A percentile compares a stretch with the other conserved stretches of the same genome.
These are phyloP conservation scores for Arabis alpina DNA, from an alignment of 345 rosid species.

Conservation along the genomic window DNA sequence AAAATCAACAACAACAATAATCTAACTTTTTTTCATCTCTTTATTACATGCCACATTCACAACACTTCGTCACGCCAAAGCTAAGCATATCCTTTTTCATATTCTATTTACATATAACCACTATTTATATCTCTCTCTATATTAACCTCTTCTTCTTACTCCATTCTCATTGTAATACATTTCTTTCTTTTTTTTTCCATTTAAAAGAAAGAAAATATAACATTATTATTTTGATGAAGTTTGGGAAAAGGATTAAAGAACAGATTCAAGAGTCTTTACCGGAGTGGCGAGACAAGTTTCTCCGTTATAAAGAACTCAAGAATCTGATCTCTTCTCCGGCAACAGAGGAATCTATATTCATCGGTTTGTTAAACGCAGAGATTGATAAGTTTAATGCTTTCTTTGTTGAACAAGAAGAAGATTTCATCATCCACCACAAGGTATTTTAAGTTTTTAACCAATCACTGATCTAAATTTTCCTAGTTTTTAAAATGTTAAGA, in stretches of 20 bases:
- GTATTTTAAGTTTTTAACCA: constrained; percentile 39
- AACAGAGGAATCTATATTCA: constrained; percentile 56
- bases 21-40: constrained; percentile 17
- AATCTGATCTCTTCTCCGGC: constrained; percentile 57
- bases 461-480: constrained; percentile 5
- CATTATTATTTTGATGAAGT: constrained; percentile 58
- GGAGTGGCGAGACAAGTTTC: constrained; percentile 76
- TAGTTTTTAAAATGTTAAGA: neutral
- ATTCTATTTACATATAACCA: constrained; percentile 34
- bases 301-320: constrained; percentile 80
- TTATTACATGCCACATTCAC: constrained; percentile 45
- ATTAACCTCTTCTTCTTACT: constrained; percentile 30
- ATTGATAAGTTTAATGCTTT: constrained; percentile 87
- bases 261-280: constrained; percentile 81
- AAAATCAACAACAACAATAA: constrained; percentile 25
- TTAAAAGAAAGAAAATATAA: neutral
- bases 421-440: constrained; percentile 79
- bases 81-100: constrained; percentile 43
- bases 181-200: constrained; percentile 2
- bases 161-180: constrained; percentile 24
- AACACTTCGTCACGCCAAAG: constrained; percentile 48
- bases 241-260: constrained; percentile 81
- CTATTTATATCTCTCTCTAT: constrained; percentile 36
- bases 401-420: constrained; percentile 90
- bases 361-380: constrained; percentile 65